phyloP scores from a whole-genome alignment of 139 green algal species.

The Picochlorum sp. region DNA sequence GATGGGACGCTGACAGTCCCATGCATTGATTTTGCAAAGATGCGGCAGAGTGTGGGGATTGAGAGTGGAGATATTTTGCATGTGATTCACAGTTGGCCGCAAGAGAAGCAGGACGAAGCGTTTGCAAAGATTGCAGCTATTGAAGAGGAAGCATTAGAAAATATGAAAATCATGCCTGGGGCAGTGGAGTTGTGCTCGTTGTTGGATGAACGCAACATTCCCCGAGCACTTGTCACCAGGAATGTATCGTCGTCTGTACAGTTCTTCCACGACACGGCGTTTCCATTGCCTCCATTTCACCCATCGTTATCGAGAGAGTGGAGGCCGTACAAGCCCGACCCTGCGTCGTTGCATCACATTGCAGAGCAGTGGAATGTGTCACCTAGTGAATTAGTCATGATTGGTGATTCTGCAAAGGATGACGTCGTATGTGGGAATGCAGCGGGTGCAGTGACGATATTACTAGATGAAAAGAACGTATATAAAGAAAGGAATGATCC shows the following conservation, averaged over 20 bases:
- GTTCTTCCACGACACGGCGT: conserved; percentile 48
- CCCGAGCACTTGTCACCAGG: conserved; percentile 56
- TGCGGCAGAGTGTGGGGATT: conserved; percentile 17
- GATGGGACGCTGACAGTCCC: conserved; percentile 28
- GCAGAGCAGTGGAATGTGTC: conserved; percentile 57
- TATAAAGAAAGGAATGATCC: conserved; percentile 4
- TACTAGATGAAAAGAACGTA: conserved; percentile 45
- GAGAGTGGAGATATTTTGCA: conserved; percentile 23
- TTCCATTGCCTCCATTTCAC: conserved; percentile 46
- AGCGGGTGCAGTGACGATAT: conserved; percentile 58
- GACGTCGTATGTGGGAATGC: conserved; percentile 65
- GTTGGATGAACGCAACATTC: conserved; percentile 44
- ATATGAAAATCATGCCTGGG: conserved; percentile 74
- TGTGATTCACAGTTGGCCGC: conserved; percentile 1
- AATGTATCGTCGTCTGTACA: conserved; percentile 44
- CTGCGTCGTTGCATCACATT: conserved; percentile 71
- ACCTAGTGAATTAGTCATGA: conserved; percentile 59
- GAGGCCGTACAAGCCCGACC: conserved; percentile 33
- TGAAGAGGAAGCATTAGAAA: conserved; percentile 40
- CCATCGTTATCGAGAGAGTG: conserved; percentile 62
- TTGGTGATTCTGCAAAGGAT: conserved; percentile 71
- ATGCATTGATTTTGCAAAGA: conserved; percentile 34
- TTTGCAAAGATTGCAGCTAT: conserved; percentile 15
- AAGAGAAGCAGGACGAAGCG: background rate
- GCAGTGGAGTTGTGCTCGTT: conserved; percentile 48